A percentile compares a stretch with the other conserved stretches of the same genome.
These are phyloP conservation scores for Puccinia coronata DNA, from an alignment of 1,284 basidiomycete species.

Conservation along the genomic window DNA sequence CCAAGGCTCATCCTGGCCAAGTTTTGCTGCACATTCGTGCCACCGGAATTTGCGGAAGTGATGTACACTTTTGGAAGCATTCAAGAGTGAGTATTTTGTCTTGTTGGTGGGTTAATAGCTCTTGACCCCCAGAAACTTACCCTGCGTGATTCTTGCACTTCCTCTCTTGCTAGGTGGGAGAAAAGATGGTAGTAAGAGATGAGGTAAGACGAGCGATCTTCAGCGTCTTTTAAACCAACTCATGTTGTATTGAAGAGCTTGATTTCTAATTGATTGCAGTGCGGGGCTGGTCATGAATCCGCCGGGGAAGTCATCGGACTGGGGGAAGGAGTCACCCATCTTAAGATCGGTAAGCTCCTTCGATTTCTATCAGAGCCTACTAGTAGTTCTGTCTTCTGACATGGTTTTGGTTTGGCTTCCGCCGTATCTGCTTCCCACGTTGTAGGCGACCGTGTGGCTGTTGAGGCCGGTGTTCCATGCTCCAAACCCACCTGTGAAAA, in stretches of 20 bases:
- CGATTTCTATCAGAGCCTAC: neutral
- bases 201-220: conserved; percentile 24
- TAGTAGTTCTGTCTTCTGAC: neutral
- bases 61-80: conserved; percentile 58
- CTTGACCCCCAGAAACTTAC: too few relatives aligned
- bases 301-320: conserved; percentile 56
- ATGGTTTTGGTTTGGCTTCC: too few relatives aligned
- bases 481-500: conserved; percentile 47
- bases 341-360: conserved; percentile 48
- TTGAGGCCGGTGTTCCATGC: conserved; percentile 54
- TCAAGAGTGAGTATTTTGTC: conserved; percentile 33
- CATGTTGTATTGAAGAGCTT: neutral
- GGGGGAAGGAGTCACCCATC: conserved; percentile 55
- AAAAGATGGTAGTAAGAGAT: conserved; percentile 50
- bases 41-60: conserved; percentile 54
- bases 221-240: neutral
- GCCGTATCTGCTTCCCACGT: neutral
- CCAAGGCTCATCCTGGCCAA: conserved; percentile 55
- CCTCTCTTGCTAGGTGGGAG: conserved; percentile 52
- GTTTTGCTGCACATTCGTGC: conserved; percentile 57
- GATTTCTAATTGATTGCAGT: conserved; percentile 45
- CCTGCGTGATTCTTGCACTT: too few relatives aligned
- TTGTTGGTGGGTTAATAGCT: too few relatives aligned
- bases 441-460: conserved; percentile 56
- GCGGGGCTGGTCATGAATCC: conserved; percentile 57